These are phyloP conservation scores for Colletotrichum sp. DNA, from an alignment of 2,329 filamentous ascomycete species.

Conservation along the genomic window DNA sequence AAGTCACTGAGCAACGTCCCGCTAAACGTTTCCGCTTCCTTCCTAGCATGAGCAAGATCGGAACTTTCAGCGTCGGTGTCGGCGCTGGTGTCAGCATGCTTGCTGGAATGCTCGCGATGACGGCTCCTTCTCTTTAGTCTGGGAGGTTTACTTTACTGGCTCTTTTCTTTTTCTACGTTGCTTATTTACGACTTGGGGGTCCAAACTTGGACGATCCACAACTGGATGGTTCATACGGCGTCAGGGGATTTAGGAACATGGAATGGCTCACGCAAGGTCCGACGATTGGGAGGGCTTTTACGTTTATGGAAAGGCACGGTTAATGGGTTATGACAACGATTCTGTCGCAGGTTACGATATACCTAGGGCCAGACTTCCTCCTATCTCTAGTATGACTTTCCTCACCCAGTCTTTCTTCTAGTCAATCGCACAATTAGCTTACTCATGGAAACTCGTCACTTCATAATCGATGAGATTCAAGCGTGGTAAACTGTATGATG, in stretches of 20 bases:
- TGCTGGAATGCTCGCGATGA: conserved; percentile 1
- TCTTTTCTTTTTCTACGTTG: not conserved
- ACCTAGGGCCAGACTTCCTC: not conserved
- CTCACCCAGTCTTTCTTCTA: not conserved
- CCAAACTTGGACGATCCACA: not conserved
- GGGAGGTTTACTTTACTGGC: not conserved
- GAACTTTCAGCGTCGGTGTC: not conserved
- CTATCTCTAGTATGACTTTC: conserved; percentile 1
- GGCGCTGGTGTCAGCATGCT: conserved; percentile 1
- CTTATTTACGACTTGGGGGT: not conserved
- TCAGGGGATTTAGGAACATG: not conserved
- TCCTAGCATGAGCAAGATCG: not conserved
- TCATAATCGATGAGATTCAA: not conserved
- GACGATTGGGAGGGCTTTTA: not conserved
- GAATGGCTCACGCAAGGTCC: not conserved
- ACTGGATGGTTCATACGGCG: not conserved
- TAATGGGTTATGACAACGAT: not conserved
- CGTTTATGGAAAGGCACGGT: not conserved
- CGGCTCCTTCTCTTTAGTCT: conserved; percentile 8
- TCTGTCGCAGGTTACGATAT: not conserved
- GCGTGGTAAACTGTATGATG: not conserved
- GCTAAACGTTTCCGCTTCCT: not conserved
- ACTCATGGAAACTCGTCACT: not conserved
- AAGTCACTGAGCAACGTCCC: not conserved
- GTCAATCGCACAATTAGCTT: not conserved